Conservation (phyloP, 805 yeast genomes). For the Yamadazyma insecticola region DNA sequence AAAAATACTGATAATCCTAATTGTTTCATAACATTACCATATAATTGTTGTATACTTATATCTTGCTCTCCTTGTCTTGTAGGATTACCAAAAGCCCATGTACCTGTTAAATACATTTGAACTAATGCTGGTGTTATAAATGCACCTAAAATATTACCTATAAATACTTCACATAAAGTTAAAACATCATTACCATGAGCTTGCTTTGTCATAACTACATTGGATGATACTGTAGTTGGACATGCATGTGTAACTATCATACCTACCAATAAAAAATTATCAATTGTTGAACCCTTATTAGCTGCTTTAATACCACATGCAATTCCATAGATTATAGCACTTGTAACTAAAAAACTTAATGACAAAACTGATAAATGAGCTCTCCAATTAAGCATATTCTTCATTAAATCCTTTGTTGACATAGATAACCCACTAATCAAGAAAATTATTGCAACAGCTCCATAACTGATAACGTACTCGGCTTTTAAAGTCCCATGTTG, state of each 20-base stretch:
- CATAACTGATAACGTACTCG: constrained; percentile 74
- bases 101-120: constrained; percentile 58
- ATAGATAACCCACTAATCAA: constrained; percentile 77
- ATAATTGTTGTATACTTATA: constrained; percentile 49
- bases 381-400: constrained; percentile 73
- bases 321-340: constrained; percentile 68
- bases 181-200: constrained; percentile 81
- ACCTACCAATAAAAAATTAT: constrained; percentile 76
- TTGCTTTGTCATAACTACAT: constrained; percentile 84
- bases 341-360: constrained; percentile 67
- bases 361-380: constrained; percentile 70
- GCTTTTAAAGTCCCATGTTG: constrained; percentile 74
- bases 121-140: constrained; percentile 82
- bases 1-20: constrained; percentile 79
- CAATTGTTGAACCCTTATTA: constrained; percentile 36
- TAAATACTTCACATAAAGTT: constrained; percentile 77
- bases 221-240: constrained; percentile 89
- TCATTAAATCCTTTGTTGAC: constrained; percentile 55
- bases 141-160: constrained; percentile 82
- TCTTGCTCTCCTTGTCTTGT: constrained; percentile 36
- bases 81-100: constrained; percentile 81
- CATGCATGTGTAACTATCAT: constrained; percentile 78
- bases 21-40: constrained; percentile 79
- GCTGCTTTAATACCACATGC: constrained; percentile 62
- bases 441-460: constrained; percentile 84